Percentiles rank a stretch among this genome's conserved stretches.
Evolutionary conservation across 108 stramenopile genomes (phyloP).

Genomic region (Skeletonema potamos): DNA sequence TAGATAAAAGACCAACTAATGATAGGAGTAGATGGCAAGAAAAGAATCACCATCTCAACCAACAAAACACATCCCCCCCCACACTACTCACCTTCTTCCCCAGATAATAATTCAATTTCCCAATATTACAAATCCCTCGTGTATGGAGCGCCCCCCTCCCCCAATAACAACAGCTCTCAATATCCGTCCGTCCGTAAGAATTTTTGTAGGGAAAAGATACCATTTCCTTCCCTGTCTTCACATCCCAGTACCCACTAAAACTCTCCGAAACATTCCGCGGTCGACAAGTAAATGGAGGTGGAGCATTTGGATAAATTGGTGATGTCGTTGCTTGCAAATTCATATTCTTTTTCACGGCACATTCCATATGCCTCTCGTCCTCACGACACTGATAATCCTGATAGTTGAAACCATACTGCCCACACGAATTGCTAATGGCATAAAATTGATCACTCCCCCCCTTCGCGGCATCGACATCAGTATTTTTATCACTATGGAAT

Average conservation of each 20-base stretch:
- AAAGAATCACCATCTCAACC: too few relatives aligned
- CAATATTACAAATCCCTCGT: slow-evolving; percentile 43
- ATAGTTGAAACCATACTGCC: slow-evolving; percentile 40
- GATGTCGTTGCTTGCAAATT: slow-evolving; percentile 31
- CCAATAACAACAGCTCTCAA: slow-evolving; percentile 57
- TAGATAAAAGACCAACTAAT: background rate
- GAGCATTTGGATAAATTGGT: slow-evolving; percentile 28
- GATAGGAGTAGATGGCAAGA: background rate
- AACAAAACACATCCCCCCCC: background rate
- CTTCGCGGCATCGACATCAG: background rate
- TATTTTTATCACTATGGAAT: slow-evolving; percentile 29
- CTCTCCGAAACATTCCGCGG: slow-evolving; percentile 23
- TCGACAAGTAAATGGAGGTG: slow-evolving; percentile 38
- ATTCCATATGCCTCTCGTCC: slow-evolving; percentile 45
- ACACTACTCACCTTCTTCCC: slow-evolving; percentile 22
- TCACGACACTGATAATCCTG: slow-evolving; percentile 28
- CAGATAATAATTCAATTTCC: slow-evolving; percentile 54
- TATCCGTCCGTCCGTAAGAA: slow-evolving; percentile 40
- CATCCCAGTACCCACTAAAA: slow-evolving; percentile 48
- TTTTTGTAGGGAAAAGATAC: slow-evolving; percentile 30
- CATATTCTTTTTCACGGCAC: slow-evolving; percentile 38
- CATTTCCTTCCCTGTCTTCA: slow-evolving; percentile 11
- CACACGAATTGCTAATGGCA: slow-evolving; percentile 46
- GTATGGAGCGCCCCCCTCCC: slow-evolving; percentile 53
- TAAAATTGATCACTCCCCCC: slow-evolving; percentile 11